Evolutionary conservation across 2,329 filamentous ascomycete species (phyloP).

Genomic region (Teratosphaeria nubilosa): DNA sequence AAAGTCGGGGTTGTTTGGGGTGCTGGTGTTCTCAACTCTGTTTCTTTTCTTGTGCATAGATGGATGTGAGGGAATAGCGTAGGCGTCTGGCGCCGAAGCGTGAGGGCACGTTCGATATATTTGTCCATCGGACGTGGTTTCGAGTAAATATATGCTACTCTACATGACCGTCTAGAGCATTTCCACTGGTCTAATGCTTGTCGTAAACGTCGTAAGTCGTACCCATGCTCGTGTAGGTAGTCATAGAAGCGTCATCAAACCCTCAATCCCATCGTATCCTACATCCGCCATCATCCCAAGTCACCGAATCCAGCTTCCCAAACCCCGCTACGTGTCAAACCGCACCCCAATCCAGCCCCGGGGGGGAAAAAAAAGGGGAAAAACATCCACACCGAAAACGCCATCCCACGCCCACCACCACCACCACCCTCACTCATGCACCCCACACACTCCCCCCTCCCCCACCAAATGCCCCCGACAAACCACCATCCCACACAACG

Average conservation of each 20-base stretch:
- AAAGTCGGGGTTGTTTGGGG: background rate
- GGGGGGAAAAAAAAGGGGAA: no score
- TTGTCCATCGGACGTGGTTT: background rate
- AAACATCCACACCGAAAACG: no score
- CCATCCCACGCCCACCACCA: background rate
- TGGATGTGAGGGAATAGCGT: background rate
- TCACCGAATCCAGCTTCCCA: background rate
- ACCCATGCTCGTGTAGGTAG: background rate
- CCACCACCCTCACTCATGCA: background rate
- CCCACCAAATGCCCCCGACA: constrained; percentile 1
- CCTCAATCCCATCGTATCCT: no score
- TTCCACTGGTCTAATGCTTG: background rate
- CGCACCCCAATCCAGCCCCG: no score
- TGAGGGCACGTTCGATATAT: background rate
- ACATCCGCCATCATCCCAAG: background rate
- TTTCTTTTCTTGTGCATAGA: background rate
- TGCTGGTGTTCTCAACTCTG: background rate
- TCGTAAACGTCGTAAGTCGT: background rate
- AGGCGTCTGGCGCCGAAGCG: background rate
- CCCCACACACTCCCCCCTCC: background rate
- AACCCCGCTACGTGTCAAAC: background rate
- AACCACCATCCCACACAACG: constrained; percentile 3
- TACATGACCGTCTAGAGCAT: background rate
- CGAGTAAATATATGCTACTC: background rate
- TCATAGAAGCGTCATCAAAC: background rate